Evolutionary conservation across 2,329 filamentous ascomycete genomes (phyloP), one percentile per base, ranked within the genome.

Genomic region (Botrytis fragariae): DNA sequence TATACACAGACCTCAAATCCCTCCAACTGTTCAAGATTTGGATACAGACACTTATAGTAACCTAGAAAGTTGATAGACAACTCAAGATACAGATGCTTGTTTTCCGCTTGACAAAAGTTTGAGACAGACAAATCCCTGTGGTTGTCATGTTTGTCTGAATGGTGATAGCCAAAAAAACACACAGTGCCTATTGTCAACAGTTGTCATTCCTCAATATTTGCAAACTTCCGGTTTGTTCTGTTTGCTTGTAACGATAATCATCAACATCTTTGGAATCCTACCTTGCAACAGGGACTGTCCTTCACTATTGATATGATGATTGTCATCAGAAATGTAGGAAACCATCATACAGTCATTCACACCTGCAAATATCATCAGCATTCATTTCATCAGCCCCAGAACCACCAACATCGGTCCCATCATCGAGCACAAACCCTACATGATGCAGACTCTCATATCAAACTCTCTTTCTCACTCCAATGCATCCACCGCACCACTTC

Each of bases 391-490:
- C 14, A 8, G 18, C 51, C 2, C 0, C 12, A 54, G 25, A 29
- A 8, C 20, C 25, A n/a, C 48, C 25, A 54, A n/a, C 8, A 18
- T 29, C 2, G 3, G 16, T 6, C 25, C 12, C 0, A 29, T 54
- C n/a, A 54, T 54, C 5, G 3, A n/a, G 18, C 25, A n/a, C 22
- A n/a, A n/a, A 12, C 25, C 48, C 22, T 10, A 14, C 4, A 14
- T 14, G 10, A n/a, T 51, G 4, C 1, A 51, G 8, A 5, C 22
- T 51, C 25, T 1, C 48, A 51, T 14, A 6, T 51, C 10, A 54
- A 54, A 0, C 1, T 4, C 12, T 2, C 10, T 7, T 16, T 29
- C 3, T 12, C 14, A n/a, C 22, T 12, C 10, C 22, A n/a, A n/a
- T 12, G 12, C 22, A 51, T 51, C n/a, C n/a, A n/a, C n/a, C n/a